Base-by-base conservation (phyloP, 108 stramenopile species). In the Cyclotella distinguenda region DNA sequence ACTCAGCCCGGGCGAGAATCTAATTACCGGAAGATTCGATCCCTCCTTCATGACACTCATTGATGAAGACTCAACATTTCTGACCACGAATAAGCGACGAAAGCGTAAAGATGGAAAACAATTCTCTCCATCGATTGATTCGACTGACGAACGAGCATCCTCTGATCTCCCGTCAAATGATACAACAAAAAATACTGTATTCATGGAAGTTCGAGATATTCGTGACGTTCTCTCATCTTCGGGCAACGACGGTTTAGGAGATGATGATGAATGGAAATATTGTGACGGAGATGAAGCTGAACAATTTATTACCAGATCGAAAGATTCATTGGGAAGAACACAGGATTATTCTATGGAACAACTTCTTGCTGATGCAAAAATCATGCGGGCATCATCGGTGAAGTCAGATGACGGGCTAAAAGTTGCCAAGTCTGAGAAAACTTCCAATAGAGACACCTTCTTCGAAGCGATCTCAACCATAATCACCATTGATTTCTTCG, bases 401-500 rank as follows among this genome's bases (percentile, higher is more conserved):
- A 34, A 19, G 13, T 36, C 38, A 8, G 57, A 40, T 15, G 34
- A 18, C 21, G 33, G 42, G 13, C 6, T 13, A 48, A 38, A 26
- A 46, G 12, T 25, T 34, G 2, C 60, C 7, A 36, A 53, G 32
- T 66, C 31, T 22, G 60, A 68, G 45, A 48, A 33, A 30, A 57
- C 44, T 30, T 44, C 69, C 19, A 55, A 68, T n/a, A 79, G 58
- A 23, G 72, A 78, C 10, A 72, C 57, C 3, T 43, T 85, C 35
- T 77, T 83, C 40, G 80, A 79, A 56, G 77, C 74, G 22, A 81
- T 96, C 35, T 89, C 90, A 9, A 90, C 88, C 10, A 77, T 96
- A 36, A 87, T 96, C n/a, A 91, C 90, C 11, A 77, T 85, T 28
- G 95, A 96, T 79, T 96, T 96, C 77, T 96, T 96, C 74, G 66